Evolutionary conservation across 2,329 filamentous ascomycete species (phyloP), one percentile per base, ranked within the genome.

Genomic region (Monosporascus sp.): DNA sequence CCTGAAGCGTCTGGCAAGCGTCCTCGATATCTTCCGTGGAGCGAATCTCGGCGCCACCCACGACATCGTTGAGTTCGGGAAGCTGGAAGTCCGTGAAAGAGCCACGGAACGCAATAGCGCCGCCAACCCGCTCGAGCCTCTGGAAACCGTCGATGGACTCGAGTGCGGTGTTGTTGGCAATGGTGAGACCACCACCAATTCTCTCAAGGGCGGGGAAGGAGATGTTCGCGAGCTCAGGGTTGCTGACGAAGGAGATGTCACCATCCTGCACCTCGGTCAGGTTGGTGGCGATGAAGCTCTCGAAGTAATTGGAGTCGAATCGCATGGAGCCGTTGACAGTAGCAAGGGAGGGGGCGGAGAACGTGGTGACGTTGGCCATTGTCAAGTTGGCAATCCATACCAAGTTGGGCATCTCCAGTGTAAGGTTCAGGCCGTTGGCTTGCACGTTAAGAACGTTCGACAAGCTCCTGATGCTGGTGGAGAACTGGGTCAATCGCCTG

Each of bases 101-200:
- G 65, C 94, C 94, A 64, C 85, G 85, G 70, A 96, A 83, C 70
- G 90, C 87, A 67, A 97, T 79, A 64, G 90, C 90, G 75, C 92
- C 93, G 59, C 78, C 81, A 54, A 97, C 83, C 52, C 76, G 81
- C 67, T 81, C 68, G 27, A 99, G 81, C 59, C 77, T 68, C 56
- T 81, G 79, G 74, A 97, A 88, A 37, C 83, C 83, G 59, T 81
- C 72, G 52, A 97, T 78, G 55, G 75, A 69, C 52, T 72, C 63
- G 37, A 97, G 81, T 52, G 78, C 76, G 56, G 90, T 89, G 85
- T 97, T 97, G 83, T 96, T 96, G 73, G 65, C 87, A 67, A 99
- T 83, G 63, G 88, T 84, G 69, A 96, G 82, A 69, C 88, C 90
- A 75, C 90, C 92, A 61, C 81, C 83, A 65, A 96, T 81, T 51